These are phyloP conservation scores for Diaporthe caulivora DNA, from an alignment of 2,329 filamentous ascomycete genomes.

Conservation along the genomic window DNA sequence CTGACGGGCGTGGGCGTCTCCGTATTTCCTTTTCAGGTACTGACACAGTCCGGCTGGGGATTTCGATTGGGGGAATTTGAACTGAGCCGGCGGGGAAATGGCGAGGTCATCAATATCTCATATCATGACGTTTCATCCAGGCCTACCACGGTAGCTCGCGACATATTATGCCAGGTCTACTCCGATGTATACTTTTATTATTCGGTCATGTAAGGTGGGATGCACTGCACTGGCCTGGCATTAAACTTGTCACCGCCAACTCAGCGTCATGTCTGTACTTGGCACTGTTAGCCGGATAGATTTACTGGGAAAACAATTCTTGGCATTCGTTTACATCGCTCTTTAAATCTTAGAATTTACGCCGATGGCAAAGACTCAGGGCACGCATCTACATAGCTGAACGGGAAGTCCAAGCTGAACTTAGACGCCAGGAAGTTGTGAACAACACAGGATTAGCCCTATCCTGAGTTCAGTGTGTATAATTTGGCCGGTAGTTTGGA, in stretches of 20 bases:
- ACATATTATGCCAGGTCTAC: background rate
- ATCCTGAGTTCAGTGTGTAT: no score
- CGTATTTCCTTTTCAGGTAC: conserved; percentile 12
- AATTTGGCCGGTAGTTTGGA: no score
- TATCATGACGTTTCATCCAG: conserved; percentile 6
- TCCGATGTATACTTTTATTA: background rate
- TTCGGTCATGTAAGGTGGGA: background rate
- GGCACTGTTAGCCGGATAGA: background rate
- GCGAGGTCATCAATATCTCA: background rate
- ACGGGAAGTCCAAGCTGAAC: background rate
- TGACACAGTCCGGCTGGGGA: background rate
- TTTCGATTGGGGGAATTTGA: conserved; percentile 12
- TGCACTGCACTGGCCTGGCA: background rate
- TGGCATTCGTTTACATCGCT: background rate
- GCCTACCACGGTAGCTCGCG: background rate
- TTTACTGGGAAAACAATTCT: background rate
- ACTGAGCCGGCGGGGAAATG: conserved; percentile 12
- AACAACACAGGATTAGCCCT: no score
- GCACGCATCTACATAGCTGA: background rate
- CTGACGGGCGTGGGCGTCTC: background rate
- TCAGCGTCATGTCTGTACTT: background rate
- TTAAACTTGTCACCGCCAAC: no score
- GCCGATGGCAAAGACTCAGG: background rate
- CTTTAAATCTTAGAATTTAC: background rate
- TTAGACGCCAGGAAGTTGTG: no score